Evolutionary conservation across 768 basidiomycete species (phyloP), one percentile per base, ranked within the genome.

Genomic region (Kwoniella europaea): DNA sequence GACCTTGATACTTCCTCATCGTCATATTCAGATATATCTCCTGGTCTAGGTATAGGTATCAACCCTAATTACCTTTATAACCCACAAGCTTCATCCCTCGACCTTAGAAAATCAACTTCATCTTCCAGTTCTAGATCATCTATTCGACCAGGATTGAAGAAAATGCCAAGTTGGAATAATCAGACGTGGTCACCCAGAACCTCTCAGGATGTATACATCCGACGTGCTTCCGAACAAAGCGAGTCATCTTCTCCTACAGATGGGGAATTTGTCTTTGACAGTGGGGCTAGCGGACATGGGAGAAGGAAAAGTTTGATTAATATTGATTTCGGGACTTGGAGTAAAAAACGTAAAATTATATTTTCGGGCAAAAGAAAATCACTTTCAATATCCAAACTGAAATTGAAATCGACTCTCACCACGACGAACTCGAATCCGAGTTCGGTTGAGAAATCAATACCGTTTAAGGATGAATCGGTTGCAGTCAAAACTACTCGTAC

Each of bases 101-200:
- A 54, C 3, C 10, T 43, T 4, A 24, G 54, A 16, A 44, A 35
- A 58, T 43, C 61, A n/a, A n/a, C 15, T n/a, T 35, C 65, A 59
- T n/a, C 22, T 10, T n/a, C 42, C 27, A 35, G 27, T 6, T 27
- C 24, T 13, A 42, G 42, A 29, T 22, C 24, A 24, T 42, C 53
- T n/a, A 10, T 27, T 0, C 27, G 68, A 53, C 68, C 68, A 4
- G n/a, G 42, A 13, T 9, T 70, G 44, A 50, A 29, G 20, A 70
- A 70, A 44, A 70, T 70, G 68, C 68, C 68, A 15, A 70, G 68
- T 54, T 65, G 63, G 68, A 64, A 56, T 46, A 70, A 63, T 55
- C 64, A 56, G 50, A 60, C 60, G 53, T 42, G 50, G 61, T 63
- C 63, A 7, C 57, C 56, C 46, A 20, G 56, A 10, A 18, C 15